Evolutionary conservation across 495 filamentous ascomycete species (phyloP), one percentile per base, ranked within the genome.

Genomic region (Hyphodiscus hymeniophilus): DNA sequence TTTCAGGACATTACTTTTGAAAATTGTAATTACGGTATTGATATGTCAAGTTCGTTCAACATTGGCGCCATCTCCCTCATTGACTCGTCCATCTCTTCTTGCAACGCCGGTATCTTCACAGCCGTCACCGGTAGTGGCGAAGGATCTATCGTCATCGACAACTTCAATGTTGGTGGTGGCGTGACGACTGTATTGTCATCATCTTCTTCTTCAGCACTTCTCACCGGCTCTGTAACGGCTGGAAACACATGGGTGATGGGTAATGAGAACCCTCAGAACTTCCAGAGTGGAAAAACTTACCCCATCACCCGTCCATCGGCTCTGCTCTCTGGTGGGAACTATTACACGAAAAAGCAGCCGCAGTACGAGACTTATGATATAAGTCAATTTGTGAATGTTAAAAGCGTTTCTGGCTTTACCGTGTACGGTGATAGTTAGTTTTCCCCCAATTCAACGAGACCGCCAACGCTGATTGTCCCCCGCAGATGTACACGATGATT

Each of bases 11-110:
- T 34, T 47, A 72, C 17, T 13, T 38, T 81, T 36, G 49, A 49
- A 36, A 70, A 76, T 57, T 81, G 75, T 56, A 60, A 61, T 7
- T 67, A 72, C 31, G 80, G 74, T 40, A 64, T 83, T 22, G 69
- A 79, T 45, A 82, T 78, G 55, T 62, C 68, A 11, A 55, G 62
- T 49, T 1, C 22, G 7, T 31, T 31, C 7, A 42, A 24, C 10
- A 17, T 42, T 23, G 47, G 45, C 3, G 44, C 58, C 23, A 31
- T 75, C n/a, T 59, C 56, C 35, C 68, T 73, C 23, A 55, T 74
- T 21, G 68, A 71, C 36, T 70, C 38, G 33, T 57, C 35, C 55
- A 69, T 50, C 26, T 61, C 16, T 51, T 64, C 11, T 41, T 28
- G 26, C 26, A 5, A 28, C 26, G 10, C 18, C 12, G 40, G 20